These are phyloP conservation scores for Flaveria ramosissima DNA, from an alignment of 129 eudicot genomes.

Conservation along the genomic window DNA sequence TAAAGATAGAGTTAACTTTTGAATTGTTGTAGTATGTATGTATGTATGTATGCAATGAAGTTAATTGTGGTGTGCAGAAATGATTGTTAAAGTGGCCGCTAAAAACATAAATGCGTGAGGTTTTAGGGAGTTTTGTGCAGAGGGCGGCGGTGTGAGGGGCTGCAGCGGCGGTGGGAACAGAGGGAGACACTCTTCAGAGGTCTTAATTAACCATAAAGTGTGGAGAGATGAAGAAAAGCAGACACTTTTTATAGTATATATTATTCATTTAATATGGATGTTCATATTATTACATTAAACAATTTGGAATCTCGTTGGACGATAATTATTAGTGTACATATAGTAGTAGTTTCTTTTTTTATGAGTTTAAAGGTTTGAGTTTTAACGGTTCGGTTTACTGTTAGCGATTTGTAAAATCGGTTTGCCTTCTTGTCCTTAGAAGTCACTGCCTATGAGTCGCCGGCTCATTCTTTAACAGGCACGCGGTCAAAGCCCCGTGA, in stretches of 20 bases:
- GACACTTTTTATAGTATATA: not conserved
- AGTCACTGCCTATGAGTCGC: no score
- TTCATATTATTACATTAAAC: not conserved
- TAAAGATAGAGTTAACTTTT: no score
- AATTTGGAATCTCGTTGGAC: not conserved
- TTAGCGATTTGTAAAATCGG: no score
- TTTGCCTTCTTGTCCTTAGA: no score
- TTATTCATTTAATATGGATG: not conserved
- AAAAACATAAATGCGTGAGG: slow-evolving; percentile 23
- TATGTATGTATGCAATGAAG: no score
- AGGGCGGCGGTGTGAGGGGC: not conserved
- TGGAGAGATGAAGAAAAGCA: slow-evolving; percentile 17
- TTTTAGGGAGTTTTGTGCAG: slow-evolving; percentile 9
- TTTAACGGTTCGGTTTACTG: no score
- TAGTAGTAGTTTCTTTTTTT: no score
- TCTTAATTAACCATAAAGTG: slow-evolving; percentile 23
- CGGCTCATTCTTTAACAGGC: no score
- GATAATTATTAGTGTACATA: no score
- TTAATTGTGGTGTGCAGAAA: not conserved
- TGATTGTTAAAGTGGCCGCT: not conserved
- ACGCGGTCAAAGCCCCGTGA: no score
- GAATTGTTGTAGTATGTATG: no score
- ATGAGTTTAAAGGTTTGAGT: no score
- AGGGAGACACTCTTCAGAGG: slow-evolving; percentile 15
- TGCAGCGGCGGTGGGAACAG: slow-evolving; percentile 38